A percentile compares a stretch with the other conserved stretches of the same genome.
Conservation (phyloP, 345 rosid genomes). For the Raphanus sativus region DNA sequence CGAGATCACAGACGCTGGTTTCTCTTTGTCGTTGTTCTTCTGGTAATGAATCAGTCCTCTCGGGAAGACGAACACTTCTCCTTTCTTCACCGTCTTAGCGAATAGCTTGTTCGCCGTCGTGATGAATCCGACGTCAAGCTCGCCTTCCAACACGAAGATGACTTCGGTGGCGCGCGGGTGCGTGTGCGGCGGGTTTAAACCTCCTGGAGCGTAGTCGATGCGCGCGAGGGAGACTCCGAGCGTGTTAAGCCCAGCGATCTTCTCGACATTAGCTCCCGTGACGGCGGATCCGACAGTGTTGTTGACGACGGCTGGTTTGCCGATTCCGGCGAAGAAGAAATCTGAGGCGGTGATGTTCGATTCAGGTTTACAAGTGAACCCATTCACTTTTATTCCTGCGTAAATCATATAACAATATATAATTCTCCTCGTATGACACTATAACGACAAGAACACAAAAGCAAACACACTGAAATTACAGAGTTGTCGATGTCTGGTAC, state of each 20-base stretch:
- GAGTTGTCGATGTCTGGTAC: slow-evolving; percentile 13
- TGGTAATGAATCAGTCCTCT: slow-evolving; percentile 65
- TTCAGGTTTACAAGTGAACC: slow-evolving; percentile 59
- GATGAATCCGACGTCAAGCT: slow-evolving; percentile 62
- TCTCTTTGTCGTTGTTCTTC: slow-evolving; percentile 52
- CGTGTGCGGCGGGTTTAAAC: slow-evolving; percentile 69
- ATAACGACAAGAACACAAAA: neutral
- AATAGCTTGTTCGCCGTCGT: slow-evolving; percentile 56
- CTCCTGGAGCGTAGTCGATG: slow-evolving; percentile 55
- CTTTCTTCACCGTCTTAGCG: slow-evolving; percentile 57
- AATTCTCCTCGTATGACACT: neutral
- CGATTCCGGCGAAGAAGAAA: slow-evolving; percentile 60
- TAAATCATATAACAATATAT: neutral
- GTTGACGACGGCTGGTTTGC: slow-evolving; percentile 45
- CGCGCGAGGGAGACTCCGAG: slow-evolving; percentile 64
- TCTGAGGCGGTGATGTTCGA: slow-evolving; percentile 53
- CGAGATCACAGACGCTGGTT: slow-evolving; percentile 47
- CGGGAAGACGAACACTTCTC: slow-evolving; percentile 62
- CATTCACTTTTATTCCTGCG: slow-evolving; percentile 53
- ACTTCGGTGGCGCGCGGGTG: slow-evolving; percentile 75
- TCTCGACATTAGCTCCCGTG: slow-evolving; percentile 57
- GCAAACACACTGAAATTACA: neutral
- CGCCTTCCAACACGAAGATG: slow-evolving; percentile 58
- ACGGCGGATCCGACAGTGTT: slow-evolving; percentile 58
- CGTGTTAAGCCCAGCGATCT: slow-evolving; percentile 70